phyloP scores from a whole-genome alignment of 768 basidiomycete genomes.

The Boletus rubescentipes region DNA sequence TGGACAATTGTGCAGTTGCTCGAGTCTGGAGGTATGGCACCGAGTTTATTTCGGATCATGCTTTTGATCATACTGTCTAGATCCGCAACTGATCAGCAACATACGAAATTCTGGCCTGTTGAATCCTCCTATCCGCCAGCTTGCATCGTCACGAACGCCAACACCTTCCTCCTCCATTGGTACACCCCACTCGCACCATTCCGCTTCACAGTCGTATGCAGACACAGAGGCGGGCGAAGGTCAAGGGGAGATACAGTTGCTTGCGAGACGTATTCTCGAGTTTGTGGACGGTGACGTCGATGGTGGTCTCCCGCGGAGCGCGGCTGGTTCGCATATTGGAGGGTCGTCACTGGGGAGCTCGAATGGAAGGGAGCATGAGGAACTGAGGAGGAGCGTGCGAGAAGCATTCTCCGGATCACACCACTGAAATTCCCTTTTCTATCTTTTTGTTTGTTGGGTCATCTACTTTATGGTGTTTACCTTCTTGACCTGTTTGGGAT shows the following conservation, averaged over 20 bases:
- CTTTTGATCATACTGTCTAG: constrained; percentile 36
- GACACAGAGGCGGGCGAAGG: constrained; percentile 87
- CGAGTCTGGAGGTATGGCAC: constrained; percentile 80
- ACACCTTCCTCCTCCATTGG: constrained; percentile 73
- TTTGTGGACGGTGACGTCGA: constrained; percentile 78
- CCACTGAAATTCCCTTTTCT: constrained; percentile 19
- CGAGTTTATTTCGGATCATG: not conserved
- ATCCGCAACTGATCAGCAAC: constrained; percentile 86
- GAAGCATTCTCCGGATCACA: constrained; percentile 75
- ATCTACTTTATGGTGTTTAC: constrained; percentile 12
- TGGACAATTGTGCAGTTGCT: constrained; percentile 99
- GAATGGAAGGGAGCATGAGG: constrained; percentile 67
- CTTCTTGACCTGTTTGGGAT: not conserved
- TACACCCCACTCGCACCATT: constrained; percentile 69
- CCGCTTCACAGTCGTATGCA: constrained; percentile 69
- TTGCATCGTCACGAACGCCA: constrained; percentile 69
- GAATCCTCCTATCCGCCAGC: constrained; percentile 81
- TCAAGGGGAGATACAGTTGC: constrained; percentile 85
- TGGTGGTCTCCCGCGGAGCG: constrained; percentile 56
- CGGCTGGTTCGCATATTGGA: constrained; percentile 63
- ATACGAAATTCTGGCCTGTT: constrained; percentile 83
- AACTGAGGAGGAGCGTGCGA: constrained; percentile 76
- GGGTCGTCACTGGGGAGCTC: constrained; percentile 67
- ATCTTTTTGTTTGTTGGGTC: not conserved
- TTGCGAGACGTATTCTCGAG: constrained; percentile 83